Evolutionary conservation across 164 flowering plant species (phyloP).

Genomic region (Aristolochia contorta): DNA sequence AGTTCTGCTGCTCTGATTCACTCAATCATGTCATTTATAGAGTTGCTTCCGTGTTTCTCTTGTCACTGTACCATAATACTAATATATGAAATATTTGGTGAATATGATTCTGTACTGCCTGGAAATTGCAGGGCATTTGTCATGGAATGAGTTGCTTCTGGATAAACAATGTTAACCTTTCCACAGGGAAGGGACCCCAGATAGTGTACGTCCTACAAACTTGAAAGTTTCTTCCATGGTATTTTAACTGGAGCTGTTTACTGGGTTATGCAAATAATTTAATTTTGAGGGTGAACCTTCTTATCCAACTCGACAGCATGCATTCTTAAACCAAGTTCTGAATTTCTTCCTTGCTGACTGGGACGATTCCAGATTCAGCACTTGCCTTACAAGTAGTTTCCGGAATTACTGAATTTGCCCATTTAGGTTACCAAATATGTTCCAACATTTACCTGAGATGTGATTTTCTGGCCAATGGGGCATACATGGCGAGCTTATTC

Average conservation of each 20-base stretch:
- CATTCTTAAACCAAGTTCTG: not conserved
- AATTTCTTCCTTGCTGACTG: not conserved
- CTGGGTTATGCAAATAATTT: too few species aligned
- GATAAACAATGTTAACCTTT: slow-evolving; percentile 41
- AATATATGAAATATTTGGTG: not conserved
- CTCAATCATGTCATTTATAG: not conserved
- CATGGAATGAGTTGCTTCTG: slow-evolving; percentile 72
- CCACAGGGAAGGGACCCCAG: slow-evolving; percentile 45
- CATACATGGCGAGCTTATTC: too few species aligned
- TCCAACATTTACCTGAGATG: too few species aligned
- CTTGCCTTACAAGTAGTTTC: not conserved
- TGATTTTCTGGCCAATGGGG: too few species aligned
- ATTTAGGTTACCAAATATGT: too few species aligned
- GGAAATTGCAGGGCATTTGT: slow-evolving; percentile 54
- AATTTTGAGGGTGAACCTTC: not conserved
- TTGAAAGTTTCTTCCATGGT: not conserved
- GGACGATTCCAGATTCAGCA: not conserved
- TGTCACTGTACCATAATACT: not conserved
- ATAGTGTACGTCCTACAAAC: slow-evolving; percentile 40
- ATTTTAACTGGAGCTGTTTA: not conserved
- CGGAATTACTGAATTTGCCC: too few species aligned
- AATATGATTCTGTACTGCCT: slow-evolving; percentile 9
- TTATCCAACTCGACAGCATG: not conserved
- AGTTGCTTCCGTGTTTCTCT: not conserved
- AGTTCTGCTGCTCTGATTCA: not conserved